Conservation (phyloP, 805 yeast genomes). For the Candida corydali region DNA sequence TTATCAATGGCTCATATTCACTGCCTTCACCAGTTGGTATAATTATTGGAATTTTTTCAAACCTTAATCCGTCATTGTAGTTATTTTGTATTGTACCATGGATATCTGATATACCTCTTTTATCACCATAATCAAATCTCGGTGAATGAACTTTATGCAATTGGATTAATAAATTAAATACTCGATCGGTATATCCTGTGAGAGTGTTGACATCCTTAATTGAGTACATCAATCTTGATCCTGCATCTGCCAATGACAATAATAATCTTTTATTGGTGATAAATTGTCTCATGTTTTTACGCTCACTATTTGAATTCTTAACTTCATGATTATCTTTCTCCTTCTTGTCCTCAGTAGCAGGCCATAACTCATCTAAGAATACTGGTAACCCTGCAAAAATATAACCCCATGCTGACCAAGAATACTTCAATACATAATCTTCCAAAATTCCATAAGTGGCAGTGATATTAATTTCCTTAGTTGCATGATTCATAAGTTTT, state of each 20-base stretch:
- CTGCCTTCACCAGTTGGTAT: conserved; percentile 66
- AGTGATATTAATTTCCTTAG: conserved; percentile 52
- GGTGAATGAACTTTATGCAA: conserved; percentile 79
- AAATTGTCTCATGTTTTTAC: conserved; percentile 76
- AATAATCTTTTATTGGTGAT: conserved; percentile 86
- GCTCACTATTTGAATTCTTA: conserved; percentile 28
- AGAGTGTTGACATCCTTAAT: conserved; percentile 88
- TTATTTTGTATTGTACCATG: conserved; percentile 78
- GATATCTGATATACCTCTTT: conserved; percentile 43
- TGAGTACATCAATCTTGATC: conserved; percentile 90
- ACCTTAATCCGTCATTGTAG: conserved; percentile 67
- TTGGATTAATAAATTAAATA: conserved; percentile 69
- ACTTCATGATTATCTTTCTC: conserved; percentile 7
- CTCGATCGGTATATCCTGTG: conserved; percentile 86
- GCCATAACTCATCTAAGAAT: conserved; percentile 51
- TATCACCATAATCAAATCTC: conserved; percentile 47
- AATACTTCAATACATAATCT: conserved; percentile 81
- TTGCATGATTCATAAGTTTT: conserved; percentile 50
- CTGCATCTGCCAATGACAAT: conserved; percentile 92
- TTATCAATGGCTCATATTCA: conserved; percentile 57
- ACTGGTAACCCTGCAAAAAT: conserved; percentile 88
- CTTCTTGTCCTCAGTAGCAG: conserved; percentile 14
- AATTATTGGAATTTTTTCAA: conserved; percentile 78
- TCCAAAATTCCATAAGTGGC: conserved; percentile 72
- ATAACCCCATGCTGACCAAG: conserved; percentile 96